phyloP scores from a whole-genome alignment of 805 yeast species.

The Candida patagonica region DNA sequence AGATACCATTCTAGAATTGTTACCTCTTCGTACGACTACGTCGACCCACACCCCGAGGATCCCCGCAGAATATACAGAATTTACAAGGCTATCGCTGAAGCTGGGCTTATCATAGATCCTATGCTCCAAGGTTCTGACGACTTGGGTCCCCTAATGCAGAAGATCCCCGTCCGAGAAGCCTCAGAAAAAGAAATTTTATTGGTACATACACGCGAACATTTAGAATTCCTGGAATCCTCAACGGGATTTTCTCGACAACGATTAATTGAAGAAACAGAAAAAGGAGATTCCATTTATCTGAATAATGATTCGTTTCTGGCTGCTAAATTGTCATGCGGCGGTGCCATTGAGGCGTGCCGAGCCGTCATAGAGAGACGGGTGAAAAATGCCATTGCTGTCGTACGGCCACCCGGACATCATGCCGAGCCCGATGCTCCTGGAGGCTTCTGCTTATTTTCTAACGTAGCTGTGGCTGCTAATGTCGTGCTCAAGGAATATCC shows the following conservation, averaged over 20 bases:
- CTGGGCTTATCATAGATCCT: constrained; percentile 79
- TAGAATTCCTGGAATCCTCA: constrained; percentile 66
- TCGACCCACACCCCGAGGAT: constrained; percentile 98
- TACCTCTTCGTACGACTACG: constrained; percentile 84
- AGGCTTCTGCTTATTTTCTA: constrained; percentile 91
- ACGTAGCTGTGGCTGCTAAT: constrained; percentile 95
- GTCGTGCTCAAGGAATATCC: constrained; percentile 75
- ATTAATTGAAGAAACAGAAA: constrained; percentile 73
- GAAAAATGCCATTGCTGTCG: constrained; percentile 86
- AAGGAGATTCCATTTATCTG: constrained; percentile 90
- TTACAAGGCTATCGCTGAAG: constrained; percentile 87
- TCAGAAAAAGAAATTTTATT: constrained; percentile 71
- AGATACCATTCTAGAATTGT: constrained; percentile 92
- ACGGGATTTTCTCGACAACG: constrained; percentile 68
- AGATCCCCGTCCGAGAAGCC: constrained; percentile 88
- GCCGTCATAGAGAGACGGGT: constrained; percentile 92
- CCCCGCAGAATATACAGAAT: constrained; percentile 93
- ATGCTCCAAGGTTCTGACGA: constrained; percentile 61
- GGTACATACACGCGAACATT: constrained; percentile 78
- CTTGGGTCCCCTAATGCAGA: constrained; percentile 78
- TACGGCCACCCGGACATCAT: constrained; percentile 98
- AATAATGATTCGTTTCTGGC: constrained; percentile 82
- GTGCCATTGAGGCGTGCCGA: constrained; percentile 90
- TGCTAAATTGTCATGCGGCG: constrained; percentile 92
- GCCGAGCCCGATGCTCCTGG: constrained; percentile 98